A percentile compares a stretch with the other conserved stretches of the same genome.
phyloP scores from a whole-genome alignment of 441 rosid genomes.

The Corymbia citriodora region DNA sequence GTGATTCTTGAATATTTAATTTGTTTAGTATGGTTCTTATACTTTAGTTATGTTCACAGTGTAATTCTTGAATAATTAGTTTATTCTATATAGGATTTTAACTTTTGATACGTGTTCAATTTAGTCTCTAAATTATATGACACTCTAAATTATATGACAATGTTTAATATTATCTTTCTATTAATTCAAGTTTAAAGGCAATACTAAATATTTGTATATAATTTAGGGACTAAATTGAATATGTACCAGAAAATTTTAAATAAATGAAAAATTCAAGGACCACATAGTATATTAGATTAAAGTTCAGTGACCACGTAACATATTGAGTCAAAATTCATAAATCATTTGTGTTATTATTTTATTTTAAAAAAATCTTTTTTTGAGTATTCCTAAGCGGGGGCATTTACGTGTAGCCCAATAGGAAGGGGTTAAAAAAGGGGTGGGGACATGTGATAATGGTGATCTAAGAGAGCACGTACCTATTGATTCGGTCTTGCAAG shows the following conservation, averaged over 20 bases:
- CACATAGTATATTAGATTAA: too few species aligned
- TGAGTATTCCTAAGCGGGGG: background rate
- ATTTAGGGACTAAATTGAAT: background rate
- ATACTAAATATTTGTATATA: too few species aligned
- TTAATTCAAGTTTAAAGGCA: too few species aligned
- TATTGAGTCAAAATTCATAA: background rate
- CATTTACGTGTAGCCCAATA: background rate
- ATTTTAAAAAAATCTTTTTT: background rate
- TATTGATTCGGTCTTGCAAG: background rate
- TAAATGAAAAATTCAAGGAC: background rate
- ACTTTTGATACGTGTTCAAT: too few species aligned
- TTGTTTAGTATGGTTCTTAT: fast-evolving
- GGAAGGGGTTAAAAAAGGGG: background rate
- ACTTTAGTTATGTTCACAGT: too few species aligned
- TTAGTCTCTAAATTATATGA: too few species aligned
- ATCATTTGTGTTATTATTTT: too few species aligned
- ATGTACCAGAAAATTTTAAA: background rate
- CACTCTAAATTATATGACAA: too few species aligned
- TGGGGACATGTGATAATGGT: background rate
- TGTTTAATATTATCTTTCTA: fast-evolving
- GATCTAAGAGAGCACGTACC: background rate
- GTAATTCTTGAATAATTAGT: too few species aligned
- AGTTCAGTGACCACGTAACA: fast-evolving
- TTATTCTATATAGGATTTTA: fast-evolving
- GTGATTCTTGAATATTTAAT: fast-evolving